phyloP scores from a whole-genome alignment of 306 rosid species.

The Quercus aquifolioides region DNA sequence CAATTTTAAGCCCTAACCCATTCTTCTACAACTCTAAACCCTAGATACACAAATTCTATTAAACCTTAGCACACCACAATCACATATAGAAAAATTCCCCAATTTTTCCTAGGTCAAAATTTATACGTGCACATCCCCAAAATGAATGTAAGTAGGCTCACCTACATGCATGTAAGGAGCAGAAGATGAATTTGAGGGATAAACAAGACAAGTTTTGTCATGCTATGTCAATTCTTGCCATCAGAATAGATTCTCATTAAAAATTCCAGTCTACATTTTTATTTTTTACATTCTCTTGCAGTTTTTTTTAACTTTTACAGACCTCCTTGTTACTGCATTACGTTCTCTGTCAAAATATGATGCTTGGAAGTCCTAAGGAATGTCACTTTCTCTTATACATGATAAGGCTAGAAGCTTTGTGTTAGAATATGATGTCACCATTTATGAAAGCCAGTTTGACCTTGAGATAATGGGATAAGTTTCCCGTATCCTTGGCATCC shows the following conservation, averaged over 20 bases:
- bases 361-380: neutral
- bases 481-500: slow-evolving; percentile 9
- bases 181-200: neutral
- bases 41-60: too few relatives aligned
- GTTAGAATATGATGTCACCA: too few relatives aligned
- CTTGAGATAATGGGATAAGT: neutral
- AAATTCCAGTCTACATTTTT: neutral
- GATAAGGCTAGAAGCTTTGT: too few relatives aligned
- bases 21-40: too few relatives aligned
- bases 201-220: neutral
- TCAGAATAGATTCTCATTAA: neutral
- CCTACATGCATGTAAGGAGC: neutral
- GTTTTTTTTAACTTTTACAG: neutral
- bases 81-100: too few relatives aligned
- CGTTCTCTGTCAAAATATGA: neutral
- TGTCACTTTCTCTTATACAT: too few relatives aligned
- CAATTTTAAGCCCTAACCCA: too few relatives aligned
- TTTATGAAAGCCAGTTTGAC: too few relatives aligned
- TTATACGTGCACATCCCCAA: neutral
- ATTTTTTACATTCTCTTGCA: neutral
- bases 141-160: neutral
- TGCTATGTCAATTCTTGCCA: neutral
- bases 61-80: too few relatives aligned
- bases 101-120: too few relatives aligned
- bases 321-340: neutral